phyloP scores from a whole-genome alignment of 2,329 filamentous ascomycete genomes.

The Claviceps quebecensis region DNA sequence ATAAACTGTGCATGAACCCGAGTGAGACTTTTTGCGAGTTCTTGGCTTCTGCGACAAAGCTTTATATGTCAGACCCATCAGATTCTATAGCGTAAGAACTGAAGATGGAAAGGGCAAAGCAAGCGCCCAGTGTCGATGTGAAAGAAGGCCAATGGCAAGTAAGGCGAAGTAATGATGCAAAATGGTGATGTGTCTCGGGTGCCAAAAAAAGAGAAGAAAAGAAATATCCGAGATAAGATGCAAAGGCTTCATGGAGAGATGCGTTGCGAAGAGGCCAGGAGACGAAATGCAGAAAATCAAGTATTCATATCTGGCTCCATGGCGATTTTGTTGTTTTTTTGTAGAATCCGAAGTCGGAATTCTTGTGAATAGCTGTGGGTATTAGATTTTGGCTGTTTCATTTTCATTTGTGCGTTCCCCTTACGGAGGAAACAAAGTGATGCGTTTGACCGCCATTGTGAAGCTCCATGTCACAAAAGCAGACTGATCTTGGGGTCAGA shows the following conservation, averaged over 20 bases:
- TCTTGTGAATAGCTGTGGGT: background rate
- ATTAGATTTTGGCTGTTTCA: background rate
- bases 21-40: background rate
- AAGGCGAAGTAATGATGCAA: background rate
- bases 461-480: conserved; percentile 1
- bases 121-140: conserved; percentile 4
- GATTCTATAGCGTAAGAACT: conserved; percentile 4
- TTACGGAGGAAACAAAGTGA: background rate
- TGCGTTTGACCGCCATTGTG: conserved; percentile 1
- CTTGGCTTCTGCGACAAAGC: background rate
- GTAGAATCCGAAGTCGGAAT: background rate
- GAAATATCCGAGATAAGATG: background rate
- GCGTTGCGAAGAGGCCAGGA: background rate
- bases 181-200: conserved; percentile 2
- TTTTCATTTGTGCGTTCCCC: background rate
- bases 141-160: conserved; percentile 3
- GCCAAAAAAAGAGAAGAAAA: background rate
- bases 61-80: background rate
- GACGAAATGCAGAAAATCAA: background rate
- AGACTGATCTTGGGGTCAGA: background rate
- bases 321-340: background rate
- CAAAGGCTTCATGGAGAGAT: background rate
- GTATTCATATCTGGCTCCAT: background rate
- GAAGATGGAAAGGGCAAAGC: conserved; percentile 11
- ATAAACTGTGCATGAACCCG: background rate